Evolutionary conservation across 352 stramenopile genomes (phyloP), one percentile per base, ranked within the genome.

Genomic region (Phytophthora multivora): DNA sequence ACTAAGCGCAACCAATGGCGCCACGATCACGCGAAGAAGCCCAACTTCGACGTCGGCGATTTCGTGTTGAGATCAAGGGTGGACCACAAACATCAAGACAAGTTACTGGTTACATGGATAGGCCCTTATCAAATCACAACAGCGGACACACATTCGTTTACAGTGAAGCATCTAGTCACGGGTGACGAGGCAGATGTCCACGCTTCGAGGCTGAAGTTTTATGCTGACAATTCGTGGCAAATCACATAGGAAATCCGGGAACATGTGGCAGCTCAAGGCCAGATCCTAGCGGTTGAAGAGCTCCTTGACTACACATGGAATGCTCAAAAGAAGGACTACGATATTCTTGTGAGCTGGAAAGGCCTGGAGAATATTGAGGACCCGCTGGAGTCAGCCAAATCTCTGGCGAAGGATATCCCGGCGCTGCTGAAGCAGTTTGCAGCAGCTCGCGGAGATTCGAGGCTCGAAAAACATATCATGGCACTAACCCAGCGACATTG

Each of bases 61-160:
- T 73, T 63, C 33, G 74, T 80, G 2, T 19, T 78, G 10, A 23
- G 66, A 13, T 78, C 71, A 8, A 42, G 69, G 12, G 63, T 73
- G 3, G 63, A 78, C 50, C 26, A 57, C 19, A 64, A 64, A 9
- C 49, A 69, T 23, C 23, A 57, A 9, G n/a, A 65, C 47, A 83
- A 78, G 51, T 35, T 77, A 8, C 11, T 71, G 11, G 56, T 74
- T 4, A 77, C 60, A 16, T 80, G 63, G 71, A 50, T 76, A 8
- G 74, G 71, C 56, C 59, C 0, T 0, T 79, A 72, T 35, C 30
- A 51, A 5, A 58, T 79, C 7, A 52, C 41, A 10, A n/a, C 50
- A 48, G 55, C 50, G 1, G 45, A 67, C 13, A 25, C 53, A 26
- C 64, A 71, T 23, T 71, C 52, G 8, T 77, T 69, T 31, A 30